Conservation (phyloP, 768 basidiomycete species). For the Mycena rosella region DNA sequence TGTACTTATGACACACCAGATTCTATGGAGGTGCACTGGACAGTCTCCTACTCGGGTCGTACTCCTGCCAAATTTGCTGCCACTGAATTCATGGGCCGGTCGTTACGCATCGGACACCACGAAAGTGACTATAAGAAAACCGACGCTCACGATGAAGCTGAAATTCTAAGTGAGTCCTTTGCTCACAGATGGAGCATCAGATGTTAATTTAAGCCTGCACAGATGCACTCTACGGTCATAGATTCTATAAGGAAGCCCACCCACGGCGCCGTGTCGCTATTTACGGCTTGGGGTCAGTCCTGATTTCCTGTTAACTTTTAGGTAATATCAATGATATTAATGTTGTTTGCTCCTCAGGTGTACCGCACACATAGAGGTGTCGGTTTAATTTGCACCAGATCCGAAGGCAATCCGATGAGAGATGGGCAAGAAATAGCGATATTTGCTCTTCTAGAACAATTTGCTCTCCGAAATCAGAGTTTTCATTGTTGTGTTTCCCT, state of each 20-base stretch:
- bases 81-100: slow-evolving; percentile 30
- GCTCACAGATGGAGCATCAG: neutral
- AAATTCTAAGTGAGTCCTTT: slow-evolving; percentile 41
- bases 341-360: too few relatives aligned
- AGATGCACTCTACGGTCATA: slow-evolving; percentile 48
- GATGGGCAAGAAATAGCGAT: too few relatives aligned
- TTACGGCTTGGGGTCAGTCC: slow-evolving; percentile 32
- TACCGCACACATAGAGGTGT: too few relatives aligned
- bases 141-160: slow-evolving; percentile 40
- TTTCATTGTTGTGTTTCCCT: too few relatives aligned
- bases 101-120: slow-evolving; percentile 31
- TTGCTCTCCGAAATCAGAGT: too few relatives aligned
- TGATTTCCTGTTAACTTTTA: too few relatives aligned
- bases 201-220: neutral
- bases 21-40: slow-evolving; percentile 49
- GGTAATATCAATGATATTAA: slow-evolving; percentile 1
- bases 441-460: too few relatives aligned
- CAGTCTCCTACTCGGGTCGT: slow-evolving; percentile 46
- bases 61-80: slow-evolving; percentile 40
- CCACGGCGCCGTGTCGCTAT: slow-evolving; percentile 42
- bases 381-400: too few relatives aligned
- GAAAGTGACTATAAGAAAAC: slow-evolving; percentile 41
- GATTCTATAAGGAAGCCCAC: slow-evolving; percentile 45
- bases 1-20: slow-evolving; percentile 14
- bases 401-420: too few relatives aligned